A percentile compares a stretch with the other conserved stretches of the same genome.
Evolutionary conservation across 2,329 filamentous ascomycete genomes (phyloP).

Genomic region (Trichoderma semiorbis): DNA sequence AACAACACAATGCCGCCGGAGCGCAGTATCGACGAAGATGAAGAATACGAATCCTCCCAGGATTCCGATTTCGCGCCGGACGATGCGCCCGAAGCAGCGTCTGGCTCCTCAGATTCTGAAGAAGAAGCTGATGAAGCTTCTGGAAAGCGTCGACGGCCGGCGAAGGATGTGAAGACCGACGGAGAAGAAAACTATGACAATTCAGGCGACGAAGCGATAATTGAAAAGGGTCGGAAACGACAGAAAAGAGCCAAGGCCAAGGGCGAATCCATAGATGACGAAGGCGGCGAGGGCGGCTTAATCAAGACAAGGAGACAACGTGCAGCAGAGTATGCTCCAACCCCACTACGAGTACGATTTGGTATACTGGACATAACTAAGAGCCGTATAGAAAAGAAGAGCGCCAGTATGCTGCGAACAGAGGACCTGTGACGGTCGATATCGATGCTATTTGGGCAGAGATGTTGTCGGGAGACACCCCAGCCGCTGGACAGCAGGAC

Average conservation of each 20-base stretch:
- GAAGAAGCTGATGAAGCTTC: conserved; percentile 31
- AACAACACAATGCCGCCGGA: conserved; percentile 42
- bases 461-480: conserved; percentile 50
- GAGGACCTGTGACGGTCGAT: conserved; percentile 63
- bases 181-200: conserved; percentile 55
- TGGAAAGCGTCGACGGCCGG: conserved; percentile 26
- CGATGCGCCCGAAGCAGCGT: conserved; percentile 44
- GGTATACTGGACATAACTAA: background rate
- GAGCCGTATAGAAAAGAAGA: conserved; percentile 51
- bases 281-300: conserved; percentile 58
- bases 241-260: conserved; percentile 44
- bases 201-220: conserved; percentile 70
- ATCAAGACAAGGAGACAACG: conserved; percentile 72
- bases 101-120: conserved; percentile 51
- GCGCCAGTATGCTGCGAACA: conserved; percentile 48
- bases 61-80: conserved; percentile 72
- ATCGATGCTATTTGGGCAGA: conserved; percentile 68
- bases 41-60: conserved; percentile 66
- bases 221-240: conserved; percentile 57
- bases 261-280: conserved; percentile 43
- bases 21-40: conserved; percentile 42
- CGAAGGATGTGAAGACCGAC: conserved; percentile 28
- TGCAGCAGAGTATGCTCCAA: conserved; percentile 54
- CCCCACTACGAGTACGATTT: background rate
- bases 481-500: conserved; percentile 7